Evolutionary conservation across 371 early-diverging fungal species (phyloP).

Genomic region (Rhizopus sp.): DNA sequence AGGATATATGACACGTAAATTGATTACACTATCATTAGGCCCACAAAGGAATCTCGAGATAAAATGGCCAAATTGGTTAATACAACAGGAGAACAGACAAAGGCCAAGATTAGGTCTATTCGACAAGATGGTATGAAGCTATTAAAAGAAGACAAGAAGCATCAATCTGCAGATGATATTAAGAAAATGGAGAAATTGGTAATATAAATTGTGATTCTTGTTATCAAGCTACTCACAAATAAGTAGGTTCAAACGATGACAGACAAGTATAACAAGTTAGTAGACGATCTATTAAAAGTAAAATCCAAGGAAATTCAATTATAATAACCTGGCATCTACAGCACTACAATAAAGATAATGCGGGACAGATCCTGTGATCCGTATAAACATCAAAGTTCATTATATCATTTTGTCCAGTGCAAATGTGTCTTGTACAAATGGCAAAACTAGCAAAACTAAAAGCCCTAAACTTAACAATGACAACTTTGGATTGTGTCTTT

Average conservation of each 20-base stretch:
- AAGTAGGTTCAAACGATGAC: constrained; percentile 71
- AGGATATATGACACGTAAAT: background rate
- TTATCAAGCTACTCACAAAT: background rate
- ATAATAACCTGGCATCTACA: constrained; percentile 7
- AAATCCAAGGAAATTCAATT: constrained; percentile 77
- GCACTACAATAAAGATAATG: no score
- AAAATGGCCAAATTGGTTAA: constrained; percentile 70
- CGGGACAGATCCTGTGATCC: no score
- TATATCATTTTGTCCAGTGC: no score
- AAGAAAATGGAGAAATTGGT: constrained; percentile 66
- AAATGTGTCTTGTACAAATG: no score
- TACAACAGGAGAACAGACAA: constrained; percentile 70
- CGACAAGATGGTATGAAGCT: constrained; percentile 79
- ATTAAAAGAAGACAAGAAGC: constrained; percentile 68
- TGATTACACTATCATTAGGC: constrained; percentile 34
- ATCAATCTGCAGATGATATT: constrained; percentile 61
- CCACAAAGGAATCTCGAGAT: constrained; percentile 82
- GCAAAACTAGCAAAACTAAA: no score
- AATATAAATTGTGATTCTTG: constrained; percentile 4
- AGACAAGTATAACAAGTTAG: constrained; percentile 68
- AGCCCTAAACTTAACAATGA: no score
- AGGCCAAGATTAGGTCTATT: constrained; percentile 64
- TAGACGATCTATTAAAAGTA: constrained; percentile 68
- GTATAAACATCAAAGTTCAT: no score
- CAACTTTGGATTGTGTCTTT: no score